phyloP scores from a whole-genome alignment of 768 basidiomycete genomes.

The Leccinellum rugosiceps region DNA sequence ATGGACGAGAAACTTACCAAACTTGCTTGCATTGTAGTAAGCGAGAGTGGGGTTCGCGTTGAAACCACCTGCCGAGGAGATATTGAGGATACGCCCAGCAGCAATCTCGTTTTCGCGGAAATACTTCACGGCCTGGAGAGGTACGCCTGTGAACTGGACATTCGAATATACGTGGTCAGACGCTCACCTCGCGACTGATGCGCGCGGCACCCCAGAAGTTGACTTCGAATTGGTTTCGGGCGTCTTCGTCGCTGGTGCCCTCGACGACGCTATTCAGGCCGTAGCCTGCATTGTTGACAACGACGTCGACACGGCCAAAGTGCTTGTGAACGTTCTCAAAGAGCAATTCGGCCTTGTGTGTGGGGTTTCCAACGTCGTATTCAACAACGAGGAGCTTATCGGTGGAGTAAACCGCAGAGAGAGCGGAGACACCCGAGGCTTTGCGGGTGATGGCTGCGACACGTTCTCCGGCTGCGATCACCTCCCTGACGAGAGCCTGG shows the following conservation, averaged over 20 bases:
- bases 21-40: slow-evolving; percentile 22
- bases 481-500: slow-evolving; percentile 26
- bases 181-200: slow-evolving; percentile 23
- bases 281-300: slow-evolving; percentile 34
- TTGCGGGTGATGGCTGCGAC: slow-evolving; percentile 29
- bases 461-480: slow-evolving; percentile 25
- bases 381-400: slow-evolving; percentile 28
- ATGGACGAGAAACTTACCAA: slow-evolving; percentile 18
- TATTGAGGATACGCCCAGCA: slow-evolving; percentile 21
- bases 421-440: slow-evolving; percentile 16
- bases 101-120: slow-evolving; percentile 30
- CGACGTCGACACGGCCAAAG: slow-evolving; percentile 33
- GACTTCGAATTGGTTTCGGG: slow-evolving; percentile 28
- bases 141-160: neutral
- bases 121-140: slow-evolving; percentile 22
- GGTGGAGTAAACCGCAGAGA: slow-evolving; percentile 10
- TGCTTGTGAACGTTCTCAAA: slow-evolving; percentile 19
- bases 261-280: slow-evolving; percentile 27
- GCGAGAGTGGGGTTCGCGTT: slow-evolving; percentile 13
- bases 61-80: slow-evolving; percentile 22
- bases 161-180: neutral
- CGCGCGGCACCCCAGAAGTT: slow-evolving; percentile 33
- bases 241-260: slow-evolving; percentile 22
- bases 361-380: slow-evolving; percentile 28
- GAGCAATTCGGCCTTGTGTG: slow-evolving; percentile 13